Base-by-base conservation (phyloP, 495 filamentous ascomycete genomes). In the Xylaria sp. region DNA sequence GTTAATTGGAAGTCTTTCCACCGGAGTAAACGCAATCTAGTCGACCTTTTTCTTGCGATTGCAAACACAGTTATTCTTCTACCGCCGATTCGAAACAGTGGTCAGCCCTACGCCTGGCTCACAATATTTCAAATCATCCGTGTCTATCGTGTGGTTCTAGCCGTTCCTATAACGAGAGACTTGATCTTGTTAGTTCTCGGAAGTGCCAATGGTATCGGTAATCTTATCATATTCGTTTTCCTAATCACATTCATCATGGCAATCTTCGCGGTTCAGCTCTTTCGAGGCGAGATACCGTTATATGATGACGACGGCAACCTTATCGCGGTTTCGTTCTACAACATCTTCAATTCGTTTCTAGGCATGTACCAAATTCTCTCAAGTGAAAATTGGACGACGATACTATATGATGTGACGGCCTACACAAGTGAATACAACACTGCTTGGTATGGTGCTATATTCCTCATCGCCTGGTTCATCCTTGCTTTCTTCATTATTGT, bases 331-430 rank as follows among this genome's bases (percentile, higher is more conserved):
- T 91, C 93, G 1, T 99, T 99, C 80, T 87, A 87, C 74, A 92
- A 93, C 44, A 95, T 98, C 41, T 99, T 92, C 81, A 98, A 98
- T 74, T 91, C 94, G 0, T 99, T 98, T 73, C 86, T 98, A 24
- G 96, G 94, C 67, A 99, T 99, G 96, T 99, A 99, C 76, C 93
- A 97, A 78, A 89, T 99, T 35, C 84, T 99, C n/a, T 97, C 96
- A 29, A 98, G 94, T 73, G 96, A 99, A 77, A 93, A 97, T 77
- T 99, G 96, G 96, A 98, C 96, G 3, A 82, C 80, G 0, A 90
- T 97, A 41, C 80, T 99, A 67, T 99, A 97, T 83, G 91, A 88
- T 76, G 89, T 92, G 59, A 97, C 95, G 1, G 77, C 85, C 35
- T 90, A 89, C 71, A 90, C 93, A 2, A 83, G 78, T 6, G 46